phyloP scores from a whole-genome alignment of 2,329 filamentous ascomycete genomes.

The Catunica adiposa region DNA sequence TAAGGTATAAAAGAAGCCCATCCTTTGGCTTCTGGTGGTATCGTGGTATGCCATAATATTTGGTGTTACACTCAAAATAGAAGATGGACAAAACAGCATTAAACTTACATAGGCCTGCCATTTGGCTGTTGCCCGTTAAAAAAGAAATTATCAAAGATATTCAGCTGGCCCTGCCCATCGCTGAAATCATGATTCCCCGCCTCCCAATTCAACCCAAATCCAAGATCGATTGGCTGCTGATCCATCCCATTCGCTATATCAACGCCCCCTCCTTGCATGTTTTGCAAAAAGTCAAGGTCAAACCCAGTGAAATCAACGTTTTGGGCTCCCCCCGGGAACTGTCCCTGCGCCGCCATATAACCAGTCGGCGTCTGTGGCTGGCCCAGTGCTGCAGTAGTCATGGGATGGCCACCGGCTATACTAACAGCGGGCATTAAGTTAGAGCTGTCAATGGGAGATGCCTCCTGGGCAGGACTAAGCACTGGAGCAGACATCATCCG shows the following conservation, averaged over 20 bases:
- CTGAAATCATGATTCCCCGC: conserved; percentile 45
- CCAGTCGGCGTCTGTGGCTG: neutral
- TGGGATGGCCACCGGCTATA: neutral
- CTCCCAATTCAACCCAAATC: conserved; percentile 50
- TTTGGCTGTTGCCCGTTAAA: conserved; percentile 38
- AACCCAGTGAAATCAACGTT: neutral
- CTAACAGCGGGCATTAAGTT: neutral
- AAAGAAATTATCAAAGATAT: conserved; percentile 59
- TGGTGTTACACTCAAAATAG: too few species aligned
- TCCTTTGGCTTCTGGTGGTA: too few species aligned
- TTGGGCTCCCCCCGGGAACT: neutral
- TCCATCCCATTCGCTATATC: conserved; percentile 19
- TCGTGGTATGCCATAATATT: too few species aligned
- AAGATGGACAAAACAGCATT: neutral
- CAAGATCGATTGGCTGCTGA: conserved; percentile 42
- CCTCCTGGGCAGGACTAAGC: neutral
- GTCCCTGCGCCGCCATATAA: conserved; percentile 2
- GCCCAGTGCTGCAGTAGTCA: neutral
- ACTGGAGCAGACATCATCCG: neutral
- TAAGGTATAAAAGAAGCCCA: too few species aligned
- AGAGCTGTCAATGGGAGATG: neutral
- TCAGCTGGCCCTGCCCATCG: conserved; percentile 42
- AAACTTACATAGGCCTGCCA: conserved; percentile 15
- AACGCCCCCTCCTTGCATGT: conserved; percentile 19
- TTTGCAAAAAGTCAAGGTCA: conserved; percentile 36